Evolutionary conservation across 805 yeast genomes (phyloP).

Genomic region (Myxozyma lipomycoides): DNA sequence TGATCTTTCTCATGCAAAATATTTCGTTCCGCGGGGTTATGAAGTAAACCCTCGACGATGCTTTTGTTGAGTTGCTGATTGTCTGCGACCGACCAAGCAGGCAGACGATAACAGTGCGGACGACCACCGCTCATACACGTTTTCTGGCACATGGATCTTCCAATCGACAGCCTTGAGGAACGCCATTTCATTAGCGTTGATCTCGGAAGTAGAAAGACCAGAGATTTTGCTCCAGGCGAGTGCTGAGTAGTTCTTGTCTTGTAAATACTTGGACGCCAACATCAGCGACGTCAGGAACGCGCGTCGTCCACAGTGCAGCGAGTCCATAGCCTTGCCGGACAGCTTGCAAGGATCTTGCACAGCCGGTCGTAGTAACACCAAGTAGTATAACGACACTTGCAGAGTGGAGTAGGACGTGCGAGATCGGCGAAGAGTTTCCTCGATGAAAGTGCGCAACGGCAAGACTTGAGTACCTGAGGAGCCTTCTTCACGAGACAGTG

Average conservation of each 20-base stretch:
- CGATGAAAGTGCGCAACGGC: constrained; percentile 39
- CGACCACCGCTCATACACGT: constrained; percentile 46
- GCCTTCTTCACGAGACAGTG: constrained; percentile 32
- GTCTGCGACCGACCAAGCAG: constrained; percentile 13
- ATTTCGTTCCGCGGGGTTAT: too few species aligned
- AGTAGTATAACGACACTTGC: constrained; percentile 63
- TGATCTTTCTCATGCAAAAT: too few species aligned
- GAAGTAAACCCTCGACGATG: too few species aligned
- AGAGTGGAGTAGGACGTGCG: constrained; percentile 58
- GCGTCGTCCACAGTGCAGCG: constrained; percentile 53
- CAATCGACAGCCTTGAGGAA: constrained; percentile 55
- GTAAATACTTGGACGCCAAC: constrained; percentile 66
- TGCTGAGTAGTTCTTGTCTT: constrained; percentile 66
- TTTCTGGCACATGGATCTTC: constrained; percentile 50
- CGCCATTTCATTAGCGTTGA: constrained; percentile 51
- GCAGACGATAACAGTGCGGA: constrained; percentile 28
- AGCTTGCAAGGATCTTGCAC: constrained; percentile 25
- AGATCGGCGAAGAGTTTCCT: constrained; percentile 45
- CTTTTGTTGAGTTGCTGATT: too few species aligned
- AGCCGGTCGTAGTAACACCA: constrained; percentile 46
- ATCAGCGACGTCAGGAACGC: constrained; percentile 65
- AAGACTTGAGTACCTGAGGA: constrained; percentile 29
- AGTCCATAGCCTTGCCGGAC: constrained; percentile 12
- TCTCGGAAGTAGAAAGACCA: constrained; percentile 53
- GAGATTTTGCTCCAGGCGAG: constrained; percentile 72